These are phyloP conservation scores for Rosa chinensis DNA, from an alignment of 306 rosid genomes.

Conservation along the genomic window DNA sequence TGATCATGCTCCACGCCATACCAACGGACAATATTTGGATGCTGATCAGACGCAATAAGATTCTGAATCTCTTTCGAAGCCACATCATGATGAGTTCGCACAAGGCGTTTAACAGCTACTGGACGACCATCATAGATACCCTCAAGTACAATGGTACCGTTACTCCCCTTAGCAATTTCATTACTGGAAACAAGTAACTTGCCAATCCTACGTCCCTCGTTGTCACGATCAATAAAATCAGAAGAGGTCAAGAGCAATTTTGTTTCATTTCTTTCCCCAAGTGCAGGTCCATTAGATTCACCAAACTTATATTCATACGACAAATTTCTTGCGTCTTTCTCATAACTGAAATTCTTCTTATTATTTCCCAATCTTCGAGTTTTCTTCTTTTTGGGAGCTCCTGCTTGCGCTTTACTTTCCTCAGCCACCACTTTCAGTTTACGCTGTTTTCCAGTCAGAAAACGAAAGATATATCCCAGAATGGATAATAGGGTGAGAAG, in stretches of 20 bases:
- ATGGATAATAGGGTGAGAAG: constrained; percentile 12
- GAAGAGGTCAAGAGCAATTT: constrained; percentile 6
- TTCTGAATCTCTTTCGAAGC: constrained; percentile 69
- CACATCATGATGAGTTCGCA: constrained; percentile 59
- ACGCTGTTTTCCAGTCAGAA: background rate
- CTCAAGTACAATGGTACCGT: constrained; percentile 65
- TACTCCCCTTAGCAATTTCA: constrained; percentile 81
- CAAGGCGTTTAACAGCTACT: constrained; percentile 80
- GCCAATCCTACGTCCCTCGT: constrained; percentile 58
- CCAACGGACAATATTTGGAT: constrained; percentile 80
- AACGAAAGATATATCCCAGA: constrained; percentile 17
- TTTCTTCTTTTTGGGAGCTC: constrained; percentile 45
- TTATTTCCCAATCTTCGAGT: constrained; percentile 36
- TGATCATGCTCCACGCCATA: constrained; percentile 73
- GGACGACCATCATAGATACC: constrained; percentile 67
- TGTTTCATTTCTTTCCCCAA: constrained; percentile 20
- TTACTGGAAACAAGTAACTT: constrained; percentile 53
- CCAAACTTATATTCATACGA: constrained; percentile 23
- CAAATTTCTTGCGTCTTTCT: constrained; percentile 23
- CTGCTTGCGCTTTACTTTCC: constrained; percentile 23
- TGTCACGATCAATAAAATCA: constrained; percentile 28
- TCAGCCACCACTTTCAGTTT: constrained; percentile 8
- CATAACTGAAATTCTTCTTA: constrained; percentile 28
- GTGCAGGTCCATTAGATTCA: background rate
- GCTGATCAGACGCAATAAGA: constrained; percentile 67